Conservation (phyloP, 75 land plant species). For the Selaginella moellendorffii region DNA sequence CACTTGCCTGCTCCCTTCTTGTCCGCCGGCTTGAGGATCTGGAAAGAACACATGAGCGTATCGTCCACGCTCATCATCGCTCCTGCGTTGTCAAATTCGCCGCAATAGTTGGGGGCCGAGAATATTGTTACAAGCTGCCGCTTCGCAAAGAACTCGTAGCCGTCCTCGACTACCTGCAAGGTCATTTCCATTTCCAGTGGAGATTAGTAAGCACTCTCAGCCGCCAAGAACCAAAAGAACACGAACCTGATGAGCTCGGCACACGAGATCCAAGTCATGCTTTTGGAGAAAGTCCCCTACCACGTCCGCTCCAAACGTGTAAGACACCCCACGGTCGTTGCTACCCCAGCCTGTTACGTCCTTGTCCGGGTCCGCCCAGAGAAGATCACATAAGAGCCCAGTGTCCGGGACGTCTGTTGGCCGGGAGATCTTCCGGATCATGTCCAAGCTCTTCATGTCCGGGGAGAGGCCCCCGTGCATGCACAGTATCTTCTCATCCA, state of each 20-base stretch:
- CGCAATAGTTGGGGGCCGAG: conserved; percentile 53
- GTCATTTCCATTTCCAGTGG: background rate
- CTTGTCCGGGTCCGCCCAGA: conserved; percentile 55
- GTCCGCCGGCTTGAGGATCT: conserved; percentile 38
- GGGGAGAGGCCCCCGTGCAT: conserved; percentile 67
- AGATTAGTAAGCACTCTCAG: background rate
- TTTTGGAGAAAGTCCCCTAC: conserved; percentile 40
- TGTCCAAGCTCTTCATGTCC: conserved; percentile 37
- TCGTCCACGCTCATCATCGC: conserved; percentile 51
- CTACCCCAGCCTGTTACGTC: conserved; percentile 43
- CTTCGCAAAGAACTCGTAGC: conserved; percentile 50
- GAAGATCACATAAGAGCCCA: conserved; percentile 42
- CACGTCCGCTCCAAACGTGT: conserved; percentile 40
- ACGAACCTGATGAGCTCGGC: conserved; percentile 48
- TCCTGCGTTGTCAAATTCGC: conserved; percentile 50
- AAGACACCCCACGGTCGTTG: conserved; percentile 52
- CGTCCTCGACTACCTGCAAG: conserved; percentile 52
- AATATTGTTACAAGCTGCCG: conserved; percentile 50
- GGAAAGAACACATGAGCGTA: conserved; percentile 45
- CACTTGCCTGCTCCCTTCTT: conserved; percentile 15
- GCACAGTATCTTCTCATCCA: conserved; percentile 49
- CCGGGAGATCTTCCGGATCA: conserved; percentile 34
- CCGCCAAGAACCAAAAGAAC: background rate
- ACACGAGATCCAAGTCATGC: conserved; percentile 46
- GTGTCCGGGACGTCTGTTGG: conserved; percentile 48